Evolutionary conservation across 2,329 filamentous ascomycete species (phyloP).

Genomic region (Fragosphaeria purpurea): DNA sequence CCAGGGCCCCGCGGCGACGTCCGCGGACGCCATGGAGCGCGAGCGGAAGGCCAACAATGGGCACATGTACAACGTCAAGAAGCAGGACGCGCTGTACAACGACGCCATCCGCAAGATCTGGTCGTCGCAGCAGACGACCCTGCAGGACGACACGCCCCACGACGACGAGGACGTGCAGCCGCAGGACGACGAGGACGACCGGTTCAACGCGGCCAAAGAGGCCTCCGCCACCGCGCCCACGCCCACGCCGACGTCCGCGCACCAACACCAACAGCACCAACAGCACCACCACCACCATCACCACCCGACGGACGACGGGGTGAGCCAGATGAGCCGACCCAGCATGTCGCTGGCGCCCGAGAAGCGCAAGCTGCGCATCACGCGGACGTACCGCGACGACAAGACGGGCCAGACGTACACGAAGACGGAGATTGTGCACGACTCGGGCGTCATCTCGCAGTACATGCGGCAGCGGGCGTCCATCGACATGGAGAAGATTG

Average conservation of each 20-base stretch:
- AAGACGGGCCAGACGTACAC: constrained; percentile 54
- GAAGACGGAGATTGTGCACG: constrained; percentile 58
- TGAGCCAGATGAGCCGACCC: constrained; percentile 61
- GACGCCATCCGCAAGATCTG: constrained; percentile 87
- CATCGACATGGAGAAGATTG: constrained; percentile 57
- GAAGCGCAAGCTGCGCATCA: constrained; percentile 64
- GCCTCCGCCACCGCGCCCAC: constrained; percentile 62
- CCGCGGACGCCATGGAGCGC: constrained; percentile 77
- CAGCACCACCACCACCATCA: constrained; percentile 2
- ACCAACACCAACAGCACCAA: background rate
- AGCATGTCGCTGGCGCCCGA: constrained; percentile 56
- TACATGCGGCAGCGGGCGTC: constrained; percentile 73
- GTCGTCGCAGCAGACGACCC: constrained; percentile 72
- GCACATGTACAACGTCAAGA: constrained; percentile 94
- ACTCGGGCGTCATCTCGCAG: constrained; percentile 78
- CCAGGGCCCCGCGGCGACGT: constrained; percentile 51
- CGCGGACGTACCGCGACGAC: constrained; percentile 45
- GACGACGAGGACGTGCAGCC: constrained; percentile 50
- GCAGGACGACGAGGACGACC: constrained; percentile 52
- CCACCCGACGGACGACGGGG: constrained; percentile 58
- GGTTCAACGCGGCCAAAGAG: constrained; percentile 63
- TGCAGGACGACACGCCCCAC: constrained; percentile 62
- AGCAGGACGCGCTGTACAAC: constrained; percentile 86
- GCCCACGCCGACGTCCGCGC: constrained; percentile 34
- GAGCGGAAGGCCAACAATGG: constrained; percentile 84